Evolutionary conservation across 1,284 basidiomycete genomes (phyloP).

Genomic region (Sporisorium scitamineum): DNA sequence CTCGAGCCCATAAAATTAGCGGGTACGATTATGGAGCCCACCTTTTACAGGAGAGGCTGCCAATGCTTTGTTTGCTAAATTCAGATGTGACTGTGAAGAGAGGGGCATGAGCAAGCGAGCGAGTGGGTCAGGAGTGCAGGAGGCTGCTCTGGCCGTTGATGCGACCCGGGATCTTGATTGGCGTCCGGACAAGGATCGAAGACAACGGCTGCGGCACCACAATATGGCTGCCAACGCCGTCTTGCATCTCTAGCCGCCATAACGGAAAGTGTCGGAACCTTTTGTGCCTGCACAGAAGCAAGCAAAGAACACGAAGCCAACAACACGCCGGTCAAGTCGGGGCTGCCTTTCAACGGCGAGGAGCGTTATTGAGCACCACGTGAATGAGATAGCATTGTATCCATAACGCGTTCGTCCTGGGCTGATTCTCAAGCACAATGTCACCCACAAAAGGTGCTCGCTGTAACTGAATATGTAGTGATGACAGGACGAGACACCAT

Average conservation of each 20-base stretch:
- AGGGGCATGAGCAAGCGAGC: not conserved
- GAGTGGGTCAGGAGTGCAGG: no score
- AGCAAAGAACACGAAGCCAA: not conserved
- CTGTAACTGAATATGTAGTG: no score
- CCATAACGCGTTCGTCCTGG: no score
- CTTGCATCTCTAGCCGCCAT: not conserved
- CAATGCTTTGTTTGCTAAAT: not conserved
- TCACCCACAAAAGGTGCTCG: no score
- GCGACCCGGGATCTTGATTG: not conserved
- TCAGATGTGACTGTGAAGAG: not conserved
- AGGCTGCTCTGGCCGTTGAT: no score
- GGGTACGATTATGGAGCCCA: not conserved
- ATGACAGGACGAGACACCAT: not conserved
- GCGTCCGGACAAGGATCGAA: not conserved
- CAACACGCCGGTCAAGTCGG: slow-evolving; percentile 1
- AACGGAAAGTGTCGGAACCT: no score
- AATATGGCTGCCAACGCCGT: not conserved
- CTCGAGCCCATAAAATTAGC: no score
- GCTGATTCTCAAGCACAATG: no score
- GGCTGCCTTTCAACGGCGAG: not conserved
- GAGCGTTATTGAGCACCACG: not conserved
- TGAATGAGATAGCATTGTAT: not conserved
- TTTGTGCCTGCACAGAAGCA: slow-evolving; percentile 4
- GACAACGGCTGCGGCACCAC: not conserved
- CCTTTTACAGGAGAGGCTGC: not conserved